Conservation (phyloP, 257 asterid genomes). For the Lycium barbarum region DNA sequence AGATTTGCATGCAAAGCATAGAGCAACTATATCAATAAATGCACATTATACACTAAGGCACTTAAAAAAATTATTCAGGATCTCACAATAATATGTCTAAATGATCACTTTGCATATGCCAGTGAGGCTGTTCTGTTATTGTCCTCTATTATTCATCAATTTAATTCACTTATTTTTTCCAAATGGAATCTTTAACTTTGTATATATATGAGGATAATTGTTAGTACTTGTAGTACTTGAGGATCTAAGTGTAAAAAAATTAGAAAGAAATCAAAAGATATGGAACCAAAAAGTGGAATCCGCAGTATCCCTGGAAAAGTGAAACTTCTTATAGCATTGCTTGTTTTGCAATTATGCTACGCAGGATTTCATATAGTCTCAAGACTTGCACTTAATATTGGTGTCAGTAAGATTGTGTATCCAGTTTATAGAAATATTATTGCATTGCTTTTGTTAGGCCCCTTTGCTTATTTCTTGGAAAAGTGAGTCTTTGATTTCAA, state of each 20-base stretch:
- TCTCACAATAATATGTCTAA: constrained; percentile 43
- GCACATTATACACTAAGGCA: constrained; percentile 44
- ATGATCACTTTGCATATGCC: constrained; percentile 71
- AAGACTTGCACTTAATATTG: constrained; percentile 83
- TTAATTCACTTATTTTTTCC: not conserved
- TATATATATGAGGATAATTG: not conserved
- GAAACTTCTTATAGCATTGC: constrained; percentile 69
- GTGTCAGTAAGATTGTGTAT: constrained; percentile 85
- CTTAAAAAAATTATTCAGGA: constrained; percentile 31
- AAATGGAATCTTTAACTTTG: not conserved
- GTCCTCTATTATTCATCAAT: constrained; percentile 11
- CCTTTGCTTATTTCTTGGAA: constrained; percentile 79
- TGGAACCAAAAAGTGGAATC: constrained; percentile 52
- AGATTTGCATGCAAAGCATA: constrained; percentile 30
- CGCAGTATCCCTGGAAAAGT: constrained; percentile 48
- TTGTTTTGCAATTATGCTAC: constrained; percentile 73
- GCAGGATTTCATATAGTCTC: constrained; percentile 93
- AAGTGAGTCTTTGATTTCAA: constrained; percentile 51
- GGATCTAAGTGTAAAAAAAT: not conserved
- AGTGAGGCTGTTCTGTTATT: constrained; percentile 6
- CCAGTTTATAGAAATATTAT: constrained; percentile 84
- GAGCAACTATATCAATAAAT: constrained; percentile 33
- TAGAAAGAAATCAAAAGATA: constrained; percentile 34
- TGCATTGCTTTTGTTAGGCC: constrained; percentile 72
- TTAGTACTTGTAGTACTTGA: constrained; percentile 20